Evolutionary conservation across 75 land plant genomes (phyloP).

Genomic region (Chamaecyparis obtusa): DNA sequence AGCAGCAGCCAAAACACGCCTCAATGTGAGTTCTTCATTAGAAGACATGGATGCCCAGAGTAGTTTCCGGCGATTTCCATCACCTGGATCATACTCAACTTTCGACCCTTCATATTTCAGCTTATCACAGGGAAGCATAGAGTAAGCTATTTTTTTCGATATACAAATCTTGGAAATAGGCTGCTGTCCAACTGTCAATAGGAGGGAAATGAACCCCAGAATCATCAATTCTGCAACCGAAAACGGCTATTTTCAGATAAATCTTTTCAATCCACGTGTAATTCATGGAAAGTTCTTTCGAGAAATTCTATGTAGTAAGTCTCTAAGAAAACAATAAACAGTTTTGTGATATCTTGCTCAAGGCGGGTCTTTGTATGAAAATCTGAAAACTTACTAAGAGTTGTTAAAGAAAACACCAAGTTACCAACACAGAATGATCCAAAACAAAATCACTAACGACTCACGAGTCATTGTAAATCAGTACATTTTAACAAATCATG

Average conservation of each 20-base stretch:
- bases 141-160: slow-evolving; percentile 11
- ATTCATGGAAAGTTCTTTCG: background rate
- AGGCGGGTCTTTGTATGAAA: background rate
- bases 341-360: background rate
- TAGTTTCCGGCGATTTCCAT: background rate
- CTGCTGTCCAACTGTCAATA: slow-evolving; percentile 42
- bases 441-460: background rate
- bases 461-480: background rate
- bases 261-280: background rate
- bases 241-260: background rate
- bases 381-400: background rate
- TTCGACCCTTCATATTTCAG: background rate
- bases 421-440: background rate
- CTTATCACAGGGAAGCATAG: slow-evolving; percentile 46
- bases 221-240: slow-evolving; percentile 57
- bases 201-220: slow-evolving; percentile 58
- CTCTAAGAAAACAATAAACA: background rate
- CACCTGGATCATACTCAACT: background rate
- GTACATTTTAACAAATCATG: background rate
- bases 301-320: background rate
- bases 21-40: background rate
- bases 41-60: slow-evolving; percentile 6
- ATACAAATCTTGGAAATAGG: slow-evolving; percentile 41
- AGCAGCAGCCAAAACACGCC: background rate
- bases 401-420: background rate